Evolutionary conservation across 23 red algal genomes (phyloP).

Genomic region (Gracilaria vermiculophylla): DNA sequence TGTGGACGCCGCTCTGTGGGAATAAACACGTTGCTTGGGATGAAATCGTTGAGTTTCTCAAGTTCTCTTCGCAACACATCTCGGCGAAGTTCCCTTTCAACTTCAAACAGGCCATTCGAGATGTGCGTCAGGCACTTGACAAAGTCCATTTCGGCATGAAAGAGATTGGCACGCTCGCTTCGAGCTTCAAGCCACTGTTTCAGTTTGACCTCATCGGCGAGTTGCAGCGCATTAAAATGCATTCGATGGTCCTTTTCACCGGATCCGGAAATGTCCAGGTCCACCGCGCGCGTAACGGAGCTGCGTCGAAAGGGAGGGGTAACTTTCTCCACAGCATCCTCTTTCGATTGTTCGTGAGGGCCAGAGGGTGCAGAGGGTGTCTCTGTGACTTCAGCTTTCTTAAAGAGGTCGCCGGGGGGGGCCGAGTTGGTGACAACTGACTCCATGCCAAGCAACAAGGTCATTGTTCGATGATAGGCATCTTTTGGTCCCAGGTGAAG

Average conservation of each 20-base stretch:
- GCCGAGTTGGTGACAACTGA: slow-evolving; percentile 72
- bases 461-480: slow-evolving; percentile 85
- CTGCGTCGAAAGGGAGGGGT: neutral
- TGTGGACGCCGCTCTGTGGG: slow-evolving; percentile 73
- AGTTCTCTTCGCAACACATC: slow-evolving; percentile 76
- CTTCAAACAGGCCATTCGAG: slow-evolving; percentile 71
- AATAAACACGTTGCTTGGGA: slow-evolving; percentile 78
- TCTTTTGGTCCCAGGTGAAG: slow-evolving; percentile 75
- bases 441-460: slow-evolving; percentile 78
- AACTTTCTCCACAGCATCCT: slow-evolving; percentile 2
- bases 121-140: slow-evolving; percentile 94
- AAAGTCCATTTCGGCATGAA: slow-evolving; percentile 99
- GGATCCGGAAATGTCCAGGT: slow-evolving; percentile 63
- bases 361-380: neutral
- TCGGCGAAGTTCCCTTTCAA: slow-evolving; percentile 63
- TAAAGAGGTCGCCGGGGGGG: slow-evolving; percentile 69
- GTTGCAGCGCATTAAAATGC: slow-evolving; percentile 50
- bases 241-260: slow-evolving; percentile 58
- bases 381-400: slow-evolving; percentile 50
- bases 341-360: neutral
- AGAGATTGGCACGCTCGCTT: slow-evolving; percentile 72
- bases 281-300: slow-evolving; percentile 29
- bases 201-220: slow-evolving; percentile 47
- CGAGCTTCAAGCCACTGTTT: slow-evolving; percentile 65
- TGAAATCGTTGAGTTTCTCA: slow-evolving; percentile 79